Conservation (phyloP, 1,139 yeast genomes). For the Hansenula sp. region DNA sequence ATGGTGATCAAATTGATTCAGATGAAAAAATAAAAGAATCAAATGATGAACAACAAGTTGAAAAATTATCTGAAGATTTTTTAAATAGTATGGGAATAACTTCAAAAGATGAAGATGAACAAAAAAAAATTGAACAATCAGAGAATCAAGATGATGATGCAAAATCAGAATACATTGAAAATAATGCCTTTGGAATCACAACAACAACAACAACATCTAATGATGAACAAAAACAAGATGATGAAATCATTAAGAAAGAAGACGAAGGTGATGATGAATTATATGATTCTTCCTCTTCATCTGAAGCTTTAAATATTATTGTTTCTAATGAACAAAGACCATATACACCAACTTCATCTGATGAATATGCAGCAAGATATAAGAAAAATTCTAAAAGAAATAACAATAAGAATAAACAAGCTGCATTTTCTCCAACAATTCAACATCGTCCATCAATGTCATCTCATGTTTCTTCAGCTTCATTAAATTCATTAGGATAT, state of each 20-base stretch:
- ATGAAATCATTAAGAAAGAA: neutral
- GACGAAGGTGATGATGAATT: neutral
- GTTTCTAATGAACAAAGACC: neutral
- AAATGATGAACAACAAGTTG: neutral
- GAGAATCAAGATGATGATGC: neutral
- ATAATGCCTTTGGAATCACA: constrained; percentile 17
- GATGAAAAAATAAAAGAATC: too few relatives aligned
- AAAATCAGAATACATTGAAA: neutral
- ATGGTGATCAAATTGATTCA: neutral
- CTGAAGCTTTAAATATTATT: neutral
- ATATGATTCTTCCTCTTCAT: neutral
- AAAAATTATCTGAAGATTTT: neutral
- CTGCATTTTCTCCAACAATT: neutral
- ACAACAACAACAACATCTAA: neutral
- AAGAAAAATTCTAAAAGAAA: too few relatives aligned
- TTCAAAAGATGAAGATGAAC: constrained; percentile 1
- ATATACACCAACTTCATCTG: constrained; percentile 1
- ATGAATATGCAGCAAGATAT: neutral
- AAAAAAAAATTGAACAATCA: neutral
- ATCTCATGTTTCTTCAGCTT: constrained; percentile 16
- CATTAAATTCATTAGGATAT: constrained; percentile 12
- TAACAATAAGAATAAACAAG: neutral
- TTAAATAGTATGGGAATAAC: neutral
- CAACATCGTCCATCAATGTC: constrained; percentile 3
- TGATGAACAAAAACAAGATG: neutral